Base-by-base conservation (phyloP, 441 rosid species). In the Syzygium malaccense region DNA sequence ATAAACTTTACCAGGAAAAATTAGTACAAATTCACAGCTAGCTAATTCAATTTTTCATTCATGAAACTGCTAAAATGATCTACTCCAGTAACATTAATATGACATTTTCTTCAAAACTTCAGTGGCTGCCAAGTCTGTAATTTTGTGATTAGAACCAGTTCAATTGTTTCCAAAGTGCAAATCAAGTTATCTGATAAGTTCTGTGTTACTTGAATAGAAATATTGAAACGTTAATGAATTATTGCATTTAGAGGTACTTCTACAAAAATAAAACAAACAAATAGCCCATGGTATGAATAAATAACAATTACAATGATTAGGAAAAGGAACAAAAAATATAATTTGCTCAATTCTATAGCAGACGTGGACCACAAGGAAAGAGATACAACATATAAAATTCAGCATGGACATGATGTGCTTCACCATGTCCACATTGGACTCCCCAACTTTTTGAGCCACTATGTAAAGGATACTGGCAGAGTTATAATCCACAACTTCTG, bases 371-470 rank as follows among this genome's bases (percentile, higher is more conserved):
- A n/a, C n/a, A n/a, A 7, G 23, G 23, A 66, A 66, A 66, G 75
- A 66, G 41, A 66, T 8, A n/a, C 75, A 66, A 66, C 32, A 66
- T 66, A 8, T 17, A 32, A 32, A 66, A 10, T 30, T 32, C 25
- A 66, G 12, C 13, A 17, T 2, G 6, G 23, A 32, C 78, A 66
- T 32, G 13, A 13, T 60, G n/a, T n/a, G n/a, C n/a, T n/a, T n/a
- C n/a, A n/a, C n/a, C n/a, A n/a, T n/a, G n/a, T n/a, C n/a, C n/a
- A n/a, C n/a, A n/a, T n/a, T n/a, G n/a, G n/a, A n/a, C n/a, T n/a
- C n/a, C n/a, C n/a, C n/a, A n/a, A 13, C 8, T 17, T 13, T 60
- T 60, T 0, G 0, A 28, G 66, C 66, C 2, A 28, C 66, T 1
- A 13, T 60, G 32, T 3, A 60, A 28, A 60, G 0, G 66, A 28